Conservation (phyloP, 75 land plant species). For the Cryptomeria japonica region DNA sequence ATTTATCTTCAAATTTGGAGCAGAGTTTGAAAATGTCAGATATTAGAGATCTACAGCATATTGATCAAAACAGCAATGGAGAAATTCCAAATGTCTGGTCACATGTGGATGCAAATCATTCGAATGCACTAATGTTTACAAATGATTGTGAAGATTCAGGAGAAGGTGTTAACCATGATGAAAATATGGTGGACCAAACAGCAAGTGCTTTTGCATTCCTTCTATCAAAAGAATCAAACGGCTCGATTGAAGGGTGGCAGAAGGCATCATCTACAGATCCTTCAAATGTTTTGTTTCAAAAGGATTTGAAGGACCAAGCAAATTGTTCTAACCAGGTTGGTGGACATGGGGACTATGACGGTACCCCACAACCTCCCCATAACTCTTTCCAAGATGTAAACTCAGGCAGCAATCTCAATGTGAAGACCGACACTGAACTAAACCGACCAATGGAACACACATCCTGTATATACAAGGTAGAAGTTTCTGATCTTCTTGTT, state of each 20-base stretch:
- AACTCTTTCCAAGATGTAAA: neutral
- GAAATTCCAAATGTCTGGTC: conserved; percentile 1
- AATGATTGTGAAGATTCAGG: neutral
- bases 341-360: neutral
- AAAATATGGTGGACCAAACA: conserved; percentile 13
- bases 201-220: conserved; percentile 2
- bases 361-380: conserved; percentile 1
- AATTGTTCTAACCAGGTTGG: neutral
- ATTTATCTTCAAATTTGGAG: neutral
- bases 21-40: neutral
- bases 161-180: neutral
- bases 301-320: neutral
- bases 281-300: neutral
- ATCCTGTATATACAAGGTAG: conserved; percentile 4
- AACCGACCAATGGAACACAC: neutral
- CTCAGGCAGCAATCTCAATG: neutral
- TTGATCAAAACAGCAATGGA: neutral
- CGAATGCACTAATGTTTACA: neutral
- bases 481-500: neutral
- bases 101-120: neutral
- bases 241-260: conserved; percentile 1
- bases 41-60: neutral
- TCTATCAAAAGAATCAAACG: neutral
- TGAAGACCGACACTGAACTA: neutral
- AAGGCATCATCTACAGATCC: neutral